These are phyloP conservation scores for Aspergillus sp. DNA, from an alignment of 2,329 filamentous ascomycete genomes.

Conservation along the genomic window DNA sequence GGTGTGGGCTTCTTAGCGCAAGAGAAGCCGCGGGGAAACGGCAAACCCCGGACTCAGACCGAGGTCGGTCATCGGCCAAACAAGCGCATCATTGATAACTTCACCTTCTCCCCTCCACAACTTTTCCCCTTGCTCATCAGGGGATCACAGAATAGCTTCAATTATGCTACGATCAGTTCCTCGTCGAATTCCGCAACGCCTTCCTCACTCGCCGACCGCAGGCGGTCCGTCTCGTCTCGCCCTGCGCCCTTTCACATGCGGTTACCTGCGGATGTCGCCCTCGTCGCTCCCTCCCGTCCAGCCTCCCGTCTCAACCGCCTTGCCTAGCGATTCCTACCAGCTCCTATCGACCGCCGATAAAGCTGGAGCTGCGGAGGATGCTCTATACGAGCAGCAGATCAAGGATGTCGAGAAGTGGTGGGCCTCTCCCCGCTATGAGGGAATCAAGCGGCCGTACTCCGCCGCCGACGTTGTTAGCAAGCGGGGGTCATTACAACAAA, in stretches of 20 bases:
- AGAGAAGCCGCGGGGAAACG: conserved; percentile 19
- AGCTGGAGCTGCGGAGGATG: conserved; percentile 78
- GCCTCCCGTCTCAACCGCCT: conserved; percentile 63
- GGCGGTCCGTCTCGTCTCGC: conserved; percentile 31
- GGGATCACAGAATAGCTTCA: neutral
- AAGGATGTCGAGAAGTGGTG: conserved; percentile 90
- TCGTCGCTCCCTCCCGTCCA: conserved; percentile 56
- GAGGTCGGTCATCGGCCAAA: conserved; percentile 17
- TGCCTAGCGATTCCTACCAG: conserved; percentile 81
- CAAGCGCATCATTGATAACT: neutral
- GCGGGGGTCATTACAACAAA: conserved; percentile 82
- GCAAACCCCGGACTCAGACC: conserved; percentile 20
- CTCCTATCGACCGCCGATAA: conserved; percentile 79
- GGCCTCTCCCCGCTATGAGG: conserved; percentile 79
- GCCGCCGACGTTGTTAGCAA: conserved; percentile 92
- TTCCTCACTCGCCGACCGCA: conserved; percentile 26
- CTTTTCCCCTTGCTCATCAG: conserved; percentile 1
- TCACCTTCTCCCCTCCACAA: neutral
- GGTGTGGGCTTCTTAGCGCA: neutral
- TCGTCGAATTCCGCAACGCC: conserved; percentile 42
- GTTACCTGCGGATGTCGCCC: conserved; percentile 58
- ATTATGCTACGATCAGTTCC: conserved; percentile 43
- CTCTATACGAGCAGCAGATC: conserved; percentile 80
- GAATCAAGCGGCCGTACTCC: conserved; percentile 89
- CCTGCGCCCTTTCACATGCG: conserved; percentile 42